Percentiles rank a stretch among this genome's conserved stretches.
Evolutionary conservation across 257 asterid genomes (phyloP).

Genomic region (Cynanchum wilfordii): DNA sequence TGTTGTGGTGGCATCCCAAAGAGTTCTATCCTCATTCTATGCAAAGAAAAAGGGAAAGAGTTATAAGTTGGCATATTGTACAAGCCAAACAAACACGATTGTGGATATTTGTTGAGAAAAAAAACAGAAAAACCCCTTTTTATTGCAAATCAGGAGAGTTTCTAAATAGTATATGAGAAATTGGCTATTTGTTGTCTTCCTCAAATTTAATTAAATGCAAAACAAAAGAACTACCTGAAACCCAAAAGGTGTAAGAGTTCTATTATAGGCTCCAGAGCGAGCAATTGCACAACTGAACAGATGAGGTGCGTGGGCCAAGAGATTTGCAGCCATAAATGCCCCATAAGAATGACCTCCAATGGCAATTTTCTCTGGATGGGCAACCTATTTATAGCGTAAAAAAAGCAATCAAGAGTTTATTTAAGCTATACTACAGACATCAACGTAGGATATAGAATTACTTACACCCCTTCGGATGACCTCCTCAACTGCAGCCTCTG

Average conservation of each 20-base stretch:
- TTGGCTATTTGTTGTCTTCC: neutral
- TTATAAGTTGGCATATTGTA: neutral
- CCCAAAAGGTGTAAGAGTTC: constrained; percentile 99
- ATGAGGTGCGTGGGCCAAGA: constrained; percentile 97
- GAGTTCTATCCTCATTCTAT: constrained; percentile 96
- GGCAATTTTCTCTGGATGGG: constrained; percentile 84
- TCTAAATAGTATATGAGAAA: neutral
- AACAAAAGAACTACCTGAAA: constrained; percentile 63
- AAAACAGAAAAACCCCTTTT: too few relatives aligned
- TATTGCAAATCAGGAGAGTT: neutral
- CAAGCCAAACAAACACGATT: neutral
- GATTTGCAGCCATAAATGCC: constrained; percentile 99
- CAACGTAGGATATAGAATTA: constrained; percentile 23
- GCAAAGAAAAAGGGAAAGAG: constrained; percentile 5
- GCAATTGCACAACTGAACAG: constrained; percentile 93
- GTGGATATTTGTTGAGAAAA: too few relatives aligned
- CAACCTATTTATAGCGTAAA: constrained; percentile 55
- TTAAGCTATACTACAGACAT: neutral
- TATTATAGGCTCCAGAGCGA: constrained; percentile 96
- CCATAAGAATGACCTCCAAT: constrained; percentile 98
- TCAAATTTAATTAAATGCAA: neutral
- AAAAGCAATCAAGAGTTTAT: constrained; percentile 10
- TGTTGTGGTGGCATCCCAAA: constrained; percentile 87
- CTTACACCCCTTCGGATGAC: constrained; percentile 92
- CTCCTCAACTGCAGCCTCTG: constrained; percentile 98